Conservation (phyloP, 2,329 filamentous ascomycete genomes). For the Meredithiella fracta region DNA sequence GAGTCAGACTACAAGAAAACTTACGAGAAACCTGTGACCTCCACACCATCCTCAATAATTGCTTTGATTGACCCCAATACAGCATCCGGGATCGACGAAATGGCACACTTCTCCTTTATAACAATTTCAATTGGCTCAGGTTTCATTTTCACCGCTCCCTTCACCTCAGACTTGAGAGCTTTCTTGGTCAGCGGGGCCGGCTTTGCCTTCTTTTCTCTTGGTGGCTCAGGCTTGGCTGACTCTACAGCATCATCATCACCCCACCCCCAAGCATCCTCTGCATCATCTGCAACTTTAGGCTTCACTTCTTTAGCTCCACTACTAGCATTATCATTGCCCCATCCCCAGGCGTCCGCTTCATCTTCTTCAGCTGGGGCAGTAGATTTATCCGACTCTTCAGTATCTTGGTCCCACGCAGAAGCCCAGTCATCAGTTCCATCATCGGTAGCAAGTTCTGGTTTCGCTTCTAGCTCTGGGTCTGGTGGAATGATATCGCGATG, state of each 20-base stretch:
- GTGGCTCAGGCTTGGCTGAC: neutral
- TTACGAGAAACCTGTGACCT: conserved; percentile 37
- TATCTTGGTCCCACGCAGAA: conserved; percentile 60
- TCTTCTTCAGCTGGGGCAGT: conserved; percentile 25
- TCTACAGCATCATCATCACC: conserved; percentile 45
- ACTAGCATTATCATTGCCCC: conserved; percentile 39
- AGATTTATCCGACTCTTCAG: conserved; percentile 16
- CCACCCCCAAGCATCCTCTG: conserved; percentile 68
- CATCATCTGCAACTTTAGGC: conserved; percentile 22
- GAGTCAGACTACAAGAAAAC: conserved; percentile 16
- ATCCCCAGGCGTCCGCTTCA: conserved; percentile 61
- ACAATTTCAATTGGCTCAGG: conserved; percentile 46
- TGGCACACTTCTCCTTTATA: conserved; percentile 69
- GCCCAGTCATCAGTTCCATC: conserved; percentile 46
- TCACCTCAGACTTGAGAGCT: conserved; percentile 8
- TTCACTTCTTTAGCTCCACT: conserved; percentile 16
- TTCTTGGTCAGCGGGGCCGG: neutral
- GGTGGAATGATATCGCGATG: conserved; percentile 67
- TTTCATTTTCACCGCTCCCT: conserved; percentile 19
- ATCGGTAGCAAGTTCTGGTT: conserved; percentile 27
- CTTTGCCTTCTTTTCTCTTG: neutral
- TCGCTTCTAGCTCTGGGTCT: conserved; percentile 33
- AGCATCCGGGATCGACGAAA: conserved; percentile 72
- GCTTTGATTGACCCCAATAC: conserved; percentile 50
- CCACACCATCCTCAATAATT: conserved; percentile 44